Conservation (phyloP, 768 basidiomycete species). For the Neoboletus subvelutipes region DNA sequence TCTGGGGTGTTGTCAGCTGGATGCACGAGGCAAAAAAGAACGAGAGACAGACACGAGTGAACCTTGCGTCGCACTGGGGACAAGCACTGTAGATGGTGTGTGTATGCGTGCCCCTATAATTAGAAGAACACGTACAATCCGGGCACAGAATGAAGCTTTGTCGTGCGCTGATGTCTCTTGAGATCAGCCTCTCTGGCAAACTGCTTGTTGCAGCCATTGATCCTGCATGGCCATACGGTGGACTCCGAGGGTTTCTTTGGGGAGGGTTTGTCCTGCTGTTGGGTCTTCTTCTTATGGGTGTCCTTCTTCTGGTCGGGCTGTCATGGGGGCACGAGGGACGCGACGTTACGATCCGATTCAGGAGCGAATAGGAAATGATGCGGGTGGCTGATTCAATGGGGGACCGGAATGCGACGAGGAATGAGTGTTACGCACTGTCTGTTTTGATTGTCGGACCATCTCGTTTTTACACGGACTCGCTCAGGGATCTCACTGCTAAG, state of each 20-base stretch:
- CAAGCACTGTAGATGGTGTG: conserved; percentile 49
- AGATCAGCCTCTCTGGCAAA: conserved; percentile 82
- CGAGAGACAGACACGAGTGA: conserved; percentile 62
- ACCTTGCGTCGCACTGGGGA: conserved; percentile 78
- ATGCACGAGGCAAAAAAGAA: conserved; percentile 13
- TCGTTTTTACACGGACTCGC: conserved; percentile 14
- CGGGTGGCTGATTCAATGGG: conserved; percentile 26
- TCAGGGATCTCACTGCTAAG: conserved; percentile 17
- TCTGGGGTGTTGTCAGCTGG: conserved; percentile 41
- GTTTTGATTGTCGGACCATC: conserved; percentile 35
- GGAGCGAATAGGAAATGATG: background rate
- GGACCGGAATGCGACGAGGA: conserved; percentile 8
- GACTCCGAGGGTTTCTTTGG: conserved; percentile 52
- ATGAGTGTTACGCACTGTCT: conserved; percentile 33
- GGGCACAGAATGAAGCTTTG: conserved; percentile 72
- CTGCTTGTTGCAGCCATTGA: conserved; percentile 78
- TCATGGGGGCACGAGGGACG: conserved; percentile 4
- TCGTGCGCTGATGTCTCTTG: conserved; percentile 79
- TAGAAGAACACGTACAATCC: conserved; percentile 53
- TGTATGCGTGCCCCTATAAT: conserved; percentile 18
- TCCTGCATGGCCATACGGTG: conserved; percentile 75
- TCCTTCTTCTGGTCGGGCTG: conserved; percentile 47
- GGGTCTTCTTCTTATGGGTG: conserved; percentile 38
- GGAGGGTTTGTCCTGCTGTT: conserved; percentile 43
- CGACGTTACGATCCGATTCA: conserved; percentile 9